Base-by-base conservation (phyloP, 768 basidiomycete genomes). In the Termitomyces heimii region DNA sequence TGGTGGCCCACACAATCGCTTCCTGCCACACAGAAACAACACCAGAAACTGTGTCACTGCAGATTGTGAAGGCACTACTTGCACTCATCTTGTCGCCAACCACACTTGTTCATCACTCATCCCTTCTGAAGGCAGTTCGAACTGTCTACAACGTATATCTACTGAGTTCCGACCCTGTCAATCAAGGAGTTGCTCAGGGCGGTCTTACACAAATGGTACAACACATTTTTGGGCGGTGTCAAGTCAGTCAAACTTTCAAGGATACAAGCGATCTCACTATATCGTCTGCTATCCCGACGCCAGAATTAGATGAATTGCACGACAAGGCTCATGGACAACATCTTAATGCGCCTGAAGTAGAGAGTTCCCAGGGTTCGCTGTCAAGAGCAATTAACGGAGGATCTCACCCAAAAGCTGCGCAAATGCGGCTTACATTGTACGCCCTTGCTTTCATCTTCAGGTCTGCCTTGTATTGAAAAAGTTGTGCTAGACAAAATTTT, bases 61-160 rank as follows among this genome's bases (percentile, higher is more conserved):
- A 98, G 67, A 94, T 99, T 57, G 93, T 99, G 60, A 98, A 98
- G 69, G 94, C 94, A 3, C 79, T 99, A 18, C 83, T 99, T 39
- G 81, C 94, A 0, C 75, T 98, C 48, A 86, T 98, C 31, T 77
- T 99, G 47, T 98, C 95, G 1, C 79, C 89, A 5, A 89, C 86
- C 6, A 82, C 89, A 40, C 79, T 94, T 28, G 92, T 98, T 4
- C 97, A 99, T 71, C 97, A 98, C 68, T 97, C 94, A 5, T 90
- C 93, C 12, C 78, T 99, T 44, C 82, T 99, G 62, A 98, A 98
- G 70, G 94, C 94, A 29, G 92, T 99, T 32, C 83, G 97, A 47
- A 98, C 97, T 20, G 97, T 99, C 4, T 99, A 98, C 76, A 98
- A 99, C 69, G 88, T 99, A 58, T 99, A 98, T 70, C 78, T 99